Conservation (phyloP, 2,329 filamentous ascomycete species). For the Chaetomium sp. region DNA sequence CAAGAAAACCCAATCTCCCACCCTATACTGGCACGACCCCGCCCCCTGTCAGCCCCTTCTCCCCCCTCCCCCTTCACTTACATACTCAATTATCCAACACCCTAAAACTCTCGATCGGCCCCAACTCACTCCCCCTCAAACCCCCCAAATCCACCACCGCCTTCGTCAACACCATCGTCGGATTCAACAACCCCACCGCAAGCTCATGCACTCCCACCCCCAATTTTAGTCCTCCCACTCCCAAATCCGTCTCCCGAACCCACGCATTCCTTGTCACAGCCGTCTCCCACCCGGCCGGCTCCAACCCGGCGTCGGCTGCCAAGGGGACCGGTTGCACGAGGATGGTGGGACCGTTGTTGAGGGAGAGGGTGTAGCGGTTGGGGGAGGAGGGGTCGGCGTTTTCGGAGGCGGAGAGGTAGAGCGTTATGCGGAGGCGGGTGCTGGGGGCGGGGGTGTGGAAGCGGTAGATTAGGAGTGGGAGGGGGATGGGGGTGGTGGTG, state of each 20-base stretch:
- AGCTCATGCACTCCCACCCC: constrained; percentile 36
- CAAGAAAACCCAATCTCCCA: background rate
- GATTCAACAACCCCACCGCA: constrained; percentile 37
- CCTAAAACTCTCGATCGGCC: constrained; percentile 37
- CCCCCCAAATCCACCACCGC: constrained; percentile 39
- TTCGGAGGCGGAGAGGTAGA: constrained; percentile 39
- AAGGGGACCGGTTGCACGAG: constrained; percentile 36
- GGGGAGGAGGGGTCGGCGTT: constrained; percentile 37
- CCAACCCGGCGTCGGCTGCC: constrained; percentile 30
- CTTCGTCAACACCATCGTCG: constrained; percentile 41
- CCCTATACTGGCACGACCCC: background rate
- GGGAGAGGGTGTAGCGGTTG: constrained; percentile 36
- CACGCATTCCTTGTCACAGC: constrained; percentile 38
- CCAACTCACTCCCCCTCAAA: constrained; percentile 37
- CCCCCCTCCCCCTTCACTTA: background rate
- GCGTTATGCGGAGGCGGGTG: constrained; percentile 31
- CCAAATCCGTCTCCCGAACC: constrained; percentile 33
- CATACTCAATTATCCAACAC: background rate
- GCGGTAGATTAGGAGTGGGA: constrained; percentile 34
- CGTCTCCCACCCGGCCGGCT: constrained; percentile 37
- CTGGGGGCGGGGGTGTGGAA: constrained; percentile 37
- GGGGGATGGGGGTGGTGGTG: no score
- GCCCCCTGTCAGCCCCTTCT: no score
- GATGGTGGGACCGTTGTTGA: constrained; percentile 33
- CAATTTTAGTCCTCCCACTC: constrained; percentile 24